Base-by-base conservation (phyloP, 1,139 yeast genomes). In the Ogataea hybrid region DNA sequence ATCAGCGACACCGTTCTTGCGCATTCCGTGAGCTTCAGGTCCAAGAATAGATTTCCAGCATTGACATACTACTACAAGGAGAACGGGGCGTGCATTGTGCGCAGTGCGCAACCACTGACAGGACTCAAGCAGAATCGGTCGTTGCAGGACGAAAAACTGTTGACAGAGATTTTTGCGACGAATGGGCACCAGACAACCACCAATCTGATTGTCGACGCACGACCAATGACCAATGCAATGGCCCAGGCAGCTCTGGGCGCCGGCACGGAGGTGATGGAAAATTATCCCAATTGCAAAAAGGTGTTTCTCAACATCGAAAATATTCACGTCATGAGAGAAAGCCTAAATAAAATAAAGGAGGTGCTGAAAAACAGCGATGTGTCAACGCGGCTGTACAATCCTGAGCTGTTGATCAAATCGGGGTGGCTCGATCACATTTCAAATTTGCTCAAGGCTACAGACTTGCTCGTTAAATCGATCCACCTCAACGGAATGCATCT, bases 221-320 rank as follows among this genome's bases (percentile, higher is more conserved):
- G 98, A 44, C 98, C 98, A 1, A 64, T 89, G 10, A 84, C 97
- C 0, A 92, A 92, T 63, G 97, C 98, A 9, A 79, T 89, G 79
- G 98, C 97, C 0, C 98, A 92, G 58, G 88, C 89, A 44, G 97
- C 97, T 0, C 66, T 92, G 21, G 98, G 98, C 6, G 98, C 97
- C 5, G 98, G 98, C 0, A 84, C 97, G 0, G 98, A 92, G 58
- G 84, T 78, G 52, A 86, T 89, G 73, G 97, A 90, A 48, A 79
- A 87, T 57, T 90, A 92, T 64, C 73, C 80, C 44, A 65, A 65
- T 3, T 78, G 81, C 28, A 71, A 77, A 42, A 84, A 89, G 59
- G 74, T 87, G 18, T 92, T 87, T 57, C 71, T 95, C 46, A 95
- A 95, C 35, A 88, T 92, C 39, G 98, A 92, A 59, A 92, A 94